phyloP scores from a whole-genome alignment of 2,329 filamentous ascomycete species.

The Cryphonectria radicalis region DNA sequence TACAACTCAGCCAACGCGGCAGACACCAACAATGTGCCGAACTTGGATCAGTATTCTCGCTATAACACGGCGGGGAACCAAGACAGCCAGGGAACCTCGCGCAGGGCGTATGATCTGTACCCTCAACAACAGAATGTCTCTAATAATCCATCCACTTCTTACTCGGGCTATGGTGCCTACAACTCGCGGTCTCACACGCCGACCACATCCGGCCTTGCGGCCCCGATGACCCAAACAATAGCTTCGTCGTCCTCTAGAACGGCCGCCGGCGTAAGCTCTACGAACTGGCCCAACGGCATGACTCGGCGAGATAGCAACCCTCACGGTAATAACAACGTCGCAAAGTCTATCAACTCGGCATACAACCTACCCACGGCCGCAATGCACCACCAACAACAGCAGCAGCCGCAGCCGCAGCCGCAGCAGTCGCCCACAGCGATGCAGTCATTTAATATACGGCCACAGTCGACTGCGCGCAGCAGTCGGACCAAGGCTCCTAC shows the following conservation, averaged over 20 bases:
- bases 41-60: constrained; percentile 33
- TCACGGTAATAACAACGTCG: constrained; percentile 38
- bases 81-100: constrained; percentile 33
- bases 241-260: constrained; percentile 37
- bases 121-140: constrained; percentile 37
- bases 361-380: constrained; percentile 33
- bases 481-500: constrained; percentile 31
- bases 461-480: constrained; percentile 35
- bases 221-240: constrained; percentile 34
- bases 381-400: constrained; percentile 27
- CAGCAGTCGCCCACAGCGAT: constrained; percentile 29
- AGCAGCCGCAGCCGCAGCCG: constrained; percentile 19
- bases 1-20: constrained; percentile 30
- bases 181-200: constrained; percentile 29
- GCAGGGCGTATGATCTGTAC: constrained; percentile 39
- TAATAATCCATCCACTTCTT: constrained; percentile 29
- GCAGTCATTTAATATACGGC: constrained; percentile 33
- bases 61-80: constrained; percentile 29
- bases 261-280: constrained; percentile 33
- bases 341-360: constrained; percentile 31
- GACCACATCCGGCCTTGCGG: constrained; percentile 31
- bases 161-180: constrained; percentile 36
- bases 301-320: constrained; percentile 32
- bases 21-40: constrained; percentile 27
- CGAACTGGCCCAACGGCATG: constrained; percentile 36